These are phyloP conservation scores for Juglanconis oblonga DNA, from an alignment of 2,329 filamentous ascomycete species.

Conservation along the genomic window DNA sequence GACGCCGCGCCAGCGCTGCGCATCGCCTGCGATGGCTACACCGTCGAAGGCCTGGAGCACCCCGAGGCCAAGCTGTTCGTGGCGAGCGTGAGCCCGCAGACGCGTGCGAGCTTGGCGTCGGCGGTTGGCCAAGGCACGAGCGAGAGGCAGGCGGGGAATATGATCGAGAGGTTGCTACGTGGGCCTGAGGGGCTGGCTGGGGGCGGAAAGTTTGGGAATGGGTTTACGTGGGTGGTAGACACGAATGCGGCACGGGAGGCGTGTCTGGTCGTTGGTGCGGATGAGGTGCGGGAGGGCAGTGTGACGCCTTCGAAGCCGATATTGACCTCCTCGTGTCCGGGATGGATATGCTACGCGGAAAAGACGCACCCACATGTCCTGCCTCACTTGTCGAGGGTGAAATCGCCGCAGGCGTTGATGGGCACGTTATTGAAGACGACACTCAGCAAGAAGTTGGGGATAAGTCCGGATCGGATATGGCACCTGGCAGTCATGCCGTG, in stretches of 20 bases:
- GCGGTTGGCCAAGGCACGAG: conserved; percentile 71
- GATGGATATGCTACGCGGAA: conserved; percentile 98
- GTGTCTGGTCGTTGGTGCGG: conserved; percentile 74
- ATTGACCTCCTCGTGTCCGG: conserved; percentile 87
- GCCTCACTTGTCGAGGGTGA: conserved; percentile 84
- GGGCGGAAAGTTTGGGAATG: conserved; percentile 70
- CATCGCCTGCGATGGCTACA: conserved; percentile 31
- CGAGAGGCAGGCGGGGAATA: conserved; percentile 70
- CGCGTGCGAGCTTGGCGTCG: conserved; percentile 82
- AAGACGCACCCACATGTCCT: conserved; percentile 95
- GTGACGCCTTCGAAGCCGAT: conserved; percentile 51
- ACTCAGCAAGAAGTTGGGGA: conserved; percentile 67
- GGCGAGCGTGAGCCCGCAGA: conserved; percentile 89
- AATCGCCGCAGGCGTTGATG: conserved; percentile 89
- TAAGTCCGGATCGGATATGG: conserved; percentile 81
- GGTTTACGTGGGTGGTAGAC: conserved; percentile 86
- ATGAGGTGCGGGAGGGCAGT: conserved; percentile 59
- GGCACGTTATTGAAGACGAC: conserved; percentile 89
- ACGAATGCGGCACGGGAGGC: conserved; percentile 81
- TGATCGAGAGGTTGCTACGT: conserved; percentile 78
- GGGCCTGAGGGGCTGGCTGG: conserved; percentile 66
- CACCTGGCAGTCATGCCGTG: conserved; percentile 97
- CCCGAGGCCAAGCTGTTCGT: conserved; percentile 75
- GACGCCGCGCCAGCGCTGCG: conserved; percentile 60
- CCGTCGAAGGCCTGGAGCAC: conserved; percentile 52